phyloP scores from a whole-genome alignment of 495 filamentous ascomycete species.

The Lasiosphaeria ovina region DNA sequence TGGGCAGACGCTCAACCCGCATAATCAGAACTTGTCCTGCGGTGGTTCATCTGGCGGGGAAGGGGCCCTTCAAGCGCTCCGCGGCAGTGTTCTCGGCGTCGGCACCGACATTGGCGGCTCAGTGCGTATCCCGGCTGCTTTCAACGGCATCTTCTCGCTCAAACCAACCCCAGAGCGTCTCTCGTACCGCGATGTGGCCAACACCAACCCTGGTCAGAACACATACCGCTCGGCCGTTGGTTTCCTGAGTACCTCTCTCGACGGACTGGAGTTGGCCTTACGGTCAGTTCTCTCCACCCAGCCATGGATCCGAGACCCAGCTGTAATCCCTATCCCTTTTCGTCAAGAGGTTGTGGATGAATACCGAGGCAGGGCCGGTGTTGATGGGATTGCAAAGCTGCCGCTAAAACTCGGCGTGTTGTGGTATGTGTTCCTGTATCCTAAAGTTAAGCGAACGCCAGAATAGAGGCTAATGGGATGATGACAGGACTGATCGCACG shows the following conservation, averaged over 20 bases:
- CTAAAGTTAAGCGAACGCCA: neutral
- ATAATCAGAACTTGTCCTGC: slow-evolving; percentile 55
- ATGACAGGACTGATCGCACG: slow-evolving; percentile 46
- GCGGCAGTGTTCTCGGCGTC: slow-evolving; percentile 44
- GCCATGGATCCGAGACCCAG: slow-evolving; percentile 31
- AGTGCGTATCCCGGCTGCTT: slow-evolving; percentile 60
- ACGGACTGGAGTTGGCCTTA: slow-evolving; percentile 34
- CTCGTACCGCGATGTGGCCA: slow-evolving; percentile 38
- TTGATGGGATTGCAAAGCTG: slow-evolving; percentile 6
- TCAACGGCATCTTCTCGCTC: slow-evolving; percentile 56
- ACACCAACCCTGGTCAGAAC: slow-evolving; percentile 38
- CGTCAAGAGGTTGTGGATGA: slow-evolving; percentile 19
- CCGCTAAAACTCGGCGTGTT: slow-evolving; percentile 51
- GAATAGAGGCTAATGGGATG: neutral
- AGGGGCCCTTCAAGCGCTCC: slow-evolving; percentile 47
- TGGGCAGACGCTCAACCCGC: slow-evolving; percentile 63
- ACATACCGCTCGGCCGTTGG: slow-evolving; percentile 30
- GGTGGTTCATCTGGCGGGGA: slow-evolving; percentile 64
- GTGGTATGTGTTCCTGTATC: too few species aligned
- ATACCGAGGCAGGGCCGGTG: too few species aligned
- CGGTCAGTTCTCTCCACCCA: slow-evolving; percentile 26
- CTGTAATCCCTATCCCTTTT: slow-evolving; percentile 33
- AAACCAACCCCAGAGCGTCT: slow-evolving; percentile 60
- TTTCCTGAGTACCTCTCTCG: slow-evolving; percentile 26
- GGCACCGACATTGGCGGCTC: slow-evolving; percentile 73